A percentile compares a stretch with the other conserved stretches of the same genome.
phyloP scores from a whole-genome alignment of 495 filamentous ascomycete species.

The Tricharina praecox region DNA sequence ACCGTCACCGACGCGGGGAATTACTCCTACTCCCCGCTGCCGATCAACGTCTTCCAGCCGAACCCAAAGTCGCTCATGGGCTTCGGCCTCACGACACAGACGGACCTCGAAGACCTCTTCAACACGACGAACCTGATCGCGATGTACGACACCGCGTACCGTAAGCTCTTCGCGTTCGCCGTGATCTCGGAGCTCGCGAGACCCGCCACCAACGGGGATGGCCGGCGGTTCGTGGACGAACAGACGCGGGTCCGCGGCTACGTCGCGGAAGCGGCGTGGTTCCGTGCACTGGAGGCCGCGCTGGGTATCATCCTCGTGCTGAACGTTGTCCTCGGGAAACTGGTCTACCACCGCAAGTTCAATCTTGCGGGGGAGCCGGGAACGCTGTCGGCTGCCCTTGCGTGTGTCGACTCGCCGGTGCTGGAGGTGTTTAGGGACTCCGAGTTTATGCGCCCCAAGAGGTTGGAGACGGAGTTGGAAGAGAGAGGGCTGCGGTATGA shows the following conservation, averaged over 20 bases:
- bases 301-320: constrained; percentile 2
- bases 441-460: neutral
- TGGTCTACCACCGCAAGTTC: constrained; percentile 3
- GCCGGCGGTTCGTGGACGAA: neutral
- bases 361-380: constrained; percentile 7
- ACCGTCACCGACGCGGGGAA: neutral
- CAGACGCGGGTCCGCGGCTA: neutral
- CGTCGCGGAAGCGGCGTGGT: constrained; percentile 1
- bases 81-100: neutral
- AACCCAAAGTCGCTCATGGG: neutral
- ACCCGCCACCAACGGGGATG: neutral
- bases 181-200: neutral
- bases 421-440: neutral
- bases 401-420: neutral
- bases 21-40: neutral
- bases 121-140: neutral
- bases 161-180: neutral
- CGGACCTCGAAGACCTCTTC: neutral
- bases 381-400: neutral
- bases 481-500: neutral
- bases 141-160: neutral
- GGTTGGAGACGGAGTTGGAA: neutral
- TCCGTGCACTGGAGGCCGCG: neutral
- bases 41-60: neutral
- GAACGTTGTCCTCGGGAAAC: neutral